Evolutionary conservation across 2,329 filamentous ascomycete genomes (phyloP).

Genomic region (Phialophora verrucosa): DNA sequence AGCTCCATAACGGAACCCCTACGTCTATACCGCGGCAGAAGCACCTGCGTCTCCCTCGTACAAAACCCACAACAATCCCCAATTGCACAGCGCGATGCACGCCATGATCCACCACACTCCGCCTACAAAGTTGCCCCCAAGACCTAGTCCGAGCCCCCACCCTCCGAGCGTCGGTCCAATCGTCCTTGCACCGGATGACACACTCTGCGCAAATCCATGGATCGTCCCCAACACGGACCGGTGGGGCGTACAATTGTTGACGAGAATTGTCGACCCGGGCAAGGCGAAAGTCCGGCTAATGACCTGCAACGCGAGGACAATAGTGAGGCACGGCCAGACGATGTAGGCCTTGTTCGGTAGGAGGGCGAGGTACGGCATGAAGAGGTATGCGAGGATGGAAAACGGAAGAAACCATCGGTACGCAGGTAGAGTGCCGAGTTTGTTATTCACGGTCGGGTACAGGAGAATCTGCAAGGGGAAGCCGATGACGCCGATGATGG

Average conservation of each 20-base stretch:
- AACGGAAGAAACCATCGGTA: slow-evolving; percentile 72
- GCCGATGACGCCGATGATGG: slow-evolving; percentile 76
- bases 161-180: slow-evolving; percentile 62
- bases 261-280: slow-evolving; percentile 63
- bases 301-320: slow-evolving; percentile 72
- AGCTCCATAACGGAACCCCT: not conserved
- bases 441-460: slow-evolving; percentile 70
- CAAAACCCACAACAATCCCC: slow-evolving; percentile 64
- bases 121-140: slow-evolving; percentile 61
- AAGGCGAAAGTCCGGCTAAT: slow-evolving; percentile 73
- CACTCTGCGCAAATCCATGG: slow-evolving; percentile 64
- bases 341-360: slow-evolving; percentile 61
- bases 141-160: slow-evolving; percentile 60
- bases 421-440: slow-evolving; percentile 70
- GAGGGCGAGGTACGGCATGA: slow-evolving; percentile 73
- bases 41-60: slow-evolving; percentile 58
- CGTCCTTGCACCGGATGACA: slow-evolving; percentile 60
- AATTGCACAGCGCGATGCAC: slow-evolving; percentile 61
- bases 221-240: slow-evolving; percentile 62
- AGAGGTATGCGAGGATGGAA: slow-evolving; percentile 72
- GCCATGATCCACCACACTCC: slow-evolving; percentile 65
- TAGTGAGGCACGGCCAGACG: slow-evolving; percentile 69
- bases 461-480: slow-evolving; percentile 73
- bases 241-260: slow-evolving; percentile 66
- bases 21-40: not conserved